phyloP scores from a whole-genome alignment of 345 rosid genomes.

The Clarkia xantiana region DNA sequence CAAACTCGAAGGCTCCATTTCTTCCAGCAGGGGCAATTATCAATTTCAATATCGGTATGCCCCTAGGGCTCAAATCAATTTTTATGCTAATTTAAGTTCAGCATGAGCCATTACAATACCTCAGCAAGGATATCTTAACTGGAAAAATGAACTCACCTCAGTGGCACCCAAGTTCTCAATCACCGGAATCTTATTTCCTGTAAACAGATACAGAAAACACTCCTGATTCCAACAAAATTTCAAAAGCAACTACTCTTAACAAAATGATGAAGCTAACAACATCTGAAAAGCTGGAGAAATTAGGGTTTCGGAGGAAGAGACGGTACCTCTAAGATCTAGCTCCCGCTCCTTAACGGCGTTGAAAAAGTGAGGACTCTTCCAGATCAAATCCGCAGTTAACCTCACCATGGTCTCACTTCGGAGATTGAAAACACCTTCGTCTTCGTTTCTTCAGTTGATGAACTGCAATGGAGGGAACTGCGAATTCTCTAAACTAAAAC shows the following conservation, averaged over 20 bases:
- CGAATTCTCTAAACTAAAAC: no score
- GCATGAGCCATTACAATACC: not conserved
- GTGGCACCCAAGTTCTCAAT: conserved; percentile 98
- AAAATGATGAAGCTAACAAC: not conserved
- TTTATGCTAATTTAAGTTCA: no score
- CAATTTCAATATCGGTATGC: no score
- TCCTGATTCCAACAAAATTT: not conserved
- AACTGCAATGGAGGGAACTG: no score
- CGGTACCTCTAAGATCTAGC: conserved; percentile 82
- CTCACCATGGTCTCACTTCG: conserved; percentile 54
- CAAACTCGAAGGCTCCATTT: no score
- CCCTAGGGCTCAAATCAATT: no score
- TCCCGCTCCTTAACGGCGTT: conserved; percentile 96
- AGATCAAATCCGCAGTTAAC: conserved; percentile 90
- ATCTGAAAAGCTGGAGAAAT: not conserved
- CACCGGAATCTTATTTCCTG: conserved; percentile 92
- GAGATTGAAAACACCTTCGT: no score
- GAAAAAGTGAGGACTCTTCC: conserved; percentile 99
- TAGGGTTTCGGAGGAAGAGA: conserved; percentile 12
- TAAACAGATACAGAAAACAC: not conserved
- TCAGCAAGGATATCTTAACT: not conserved
- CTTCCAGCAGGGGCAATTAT: no score
- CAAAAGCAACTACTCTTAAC: no score
- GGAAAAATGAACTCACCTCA: conserved; percentile 38
- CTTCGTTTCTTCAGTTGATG: no score